These are phyloP conservation scores for Dactylella cylindrospora DNA, from an alignment of 2,329 filamentous ascomycete genomes.

Conservation along the genomic window DNA sequence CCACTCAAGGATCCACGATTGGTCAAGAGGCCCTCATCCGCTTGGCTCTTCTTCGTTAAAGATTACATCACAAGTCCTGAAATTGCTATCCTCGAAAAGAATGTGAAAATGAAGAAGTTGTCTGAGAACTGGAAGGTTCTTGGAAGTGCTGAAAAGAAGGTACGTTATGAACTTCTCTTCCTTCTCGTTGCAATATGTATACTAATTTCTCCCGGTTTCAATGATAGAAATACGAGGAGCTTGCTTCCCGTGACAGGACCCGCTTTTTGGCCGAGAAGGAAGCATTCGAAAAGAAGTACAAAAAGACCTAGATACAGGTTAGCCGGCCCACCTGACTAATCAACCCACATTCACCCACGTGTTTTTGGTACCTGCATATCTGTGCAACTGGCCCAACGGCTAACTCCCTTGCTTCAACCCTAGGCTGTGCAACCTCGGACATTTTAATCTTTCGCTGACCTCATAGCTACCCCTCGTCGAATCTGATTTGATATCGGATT, in stretches of 20 bases:
- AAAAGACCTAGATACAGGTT: slow-evolving; percentile 10
- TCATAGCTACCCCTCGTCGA: neutral
- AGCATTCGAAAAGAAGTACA: slow-evolving; percentile 36
- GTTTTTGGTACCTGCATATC: slow-evolving; percentile 2
- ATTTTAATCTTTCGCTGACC: neutral
- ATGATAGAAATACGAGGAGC: slow-evolving; percentile 35
- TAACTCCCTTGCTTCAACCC: slow-evolving; percentile 16
- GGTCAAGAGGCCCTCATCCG: slow-evolving; percentile 2
- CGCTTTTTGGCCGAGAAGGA: slow-evolving; percentile 25
- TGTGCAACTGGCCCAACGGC: slow-evolving; percentile 10
- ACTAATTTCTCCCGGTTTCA: neutral
- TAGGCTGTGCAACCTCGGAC: slow-evolving; percentile 22
- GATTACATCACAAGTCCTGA: slow-evolving; percentile 4
- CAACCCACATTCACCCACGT: neutral
- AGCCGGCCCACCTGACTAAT: slow-evolving; percentile 3
- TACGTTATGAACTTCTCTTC: neutral
- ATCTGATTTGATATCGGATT: slow-evolving; percentile 39
- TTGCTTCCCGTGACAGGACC: slow-evolving; percentile 8
- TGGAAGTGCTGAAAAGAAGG: slow-evolving; percentile 23
- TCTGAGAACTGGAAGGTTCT: slow-evolving; percentile 3
- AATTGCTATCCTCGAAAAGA: neutral
- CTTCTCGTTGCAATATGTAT: neutral
- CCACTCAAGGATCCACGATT: slow-evolving; percentile 22
- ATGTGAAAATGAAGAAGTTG: neutral
- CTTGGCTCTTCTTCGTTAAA: slow-evolving; percentile 20